Percentiles rank a stretch among this genome's conserved stretches.
phyloP scores from a whole-genome alignment of 2,329 filamentous ascomycete genomes.

The Fusarium scirpi region DNA sequence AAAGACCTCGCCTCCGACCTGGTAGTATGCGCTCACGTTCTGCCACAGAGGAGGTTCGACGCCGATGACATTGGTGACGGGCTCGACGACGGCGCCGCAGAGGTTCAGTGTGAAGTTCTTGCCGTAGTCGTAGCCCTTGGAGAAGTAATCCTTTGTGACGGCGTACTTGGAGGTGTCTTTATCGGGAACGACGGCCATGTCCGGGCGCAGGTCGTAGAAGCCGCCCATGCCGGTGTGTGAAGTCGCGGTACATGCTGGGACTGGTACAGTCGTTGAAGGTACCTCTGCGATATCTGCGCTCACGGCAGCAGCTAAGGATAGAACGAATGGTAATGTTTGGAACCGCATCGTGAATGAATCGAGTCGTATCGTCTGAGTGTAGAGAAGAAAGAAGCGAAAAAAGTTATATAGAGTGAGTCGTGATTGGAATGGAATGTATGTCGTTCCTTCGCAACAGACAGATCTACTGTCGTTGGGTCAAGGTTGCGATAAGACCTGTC shows the following conservation, averaged over 20 bases:
- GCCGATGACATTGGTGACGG: conserved; percentile 72
- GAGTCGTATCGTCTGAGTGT: background rate
- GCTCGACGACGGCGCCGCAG: conserved; percentile 79
- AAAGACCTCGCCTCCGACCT: conserved; percentile 72
- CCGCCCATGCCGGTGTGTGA: conserved; percentile 66
- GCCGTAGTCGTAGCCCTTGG: conserved; percentile 80
- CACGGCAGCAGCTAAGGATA: conserved; percentile 52
- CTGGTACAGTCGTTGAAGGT: conserved; percentile 57
- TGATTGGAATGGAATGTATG: conserved; percentile 4
- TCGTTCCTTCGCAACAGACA: conserved; percentile 14
- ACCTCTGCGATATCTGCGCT: conserved; percentile 51
- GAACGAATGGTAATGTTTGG: conserved; percentile 47
- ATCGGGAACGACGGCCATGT: conserved; percentile 60
- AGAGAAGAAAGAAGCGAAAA: background rate
- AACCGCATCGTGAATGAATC: conserved; percentile 46
- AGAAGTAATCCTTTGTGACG: conserved; percentile 67
- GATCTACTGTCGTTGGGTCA: conserved; percentile 13
- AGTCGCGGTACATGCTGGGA: conserved; percentile 67
- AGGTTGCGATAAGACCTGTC: conserved; percentile 14
- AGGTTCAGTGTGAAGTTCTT: conserved; percentile 88
- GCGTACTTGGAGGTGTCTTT: conserved; percentile 57
- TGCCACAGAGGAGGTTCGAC: conserved; percentile 70
- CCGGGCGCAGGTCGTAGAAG: conserved; percentile 70
- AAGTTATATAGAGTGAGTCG: background rate
- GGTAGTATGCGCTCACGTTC: conserved; percentile 85